A percentile compares a stretch with the other conserved stretches of the same genome.
These are phyloP conservation scores for Pterocarpus santalinus DNA, from an alignment of 306 rosid genomes.

Conservation along the genomic window DNA sequence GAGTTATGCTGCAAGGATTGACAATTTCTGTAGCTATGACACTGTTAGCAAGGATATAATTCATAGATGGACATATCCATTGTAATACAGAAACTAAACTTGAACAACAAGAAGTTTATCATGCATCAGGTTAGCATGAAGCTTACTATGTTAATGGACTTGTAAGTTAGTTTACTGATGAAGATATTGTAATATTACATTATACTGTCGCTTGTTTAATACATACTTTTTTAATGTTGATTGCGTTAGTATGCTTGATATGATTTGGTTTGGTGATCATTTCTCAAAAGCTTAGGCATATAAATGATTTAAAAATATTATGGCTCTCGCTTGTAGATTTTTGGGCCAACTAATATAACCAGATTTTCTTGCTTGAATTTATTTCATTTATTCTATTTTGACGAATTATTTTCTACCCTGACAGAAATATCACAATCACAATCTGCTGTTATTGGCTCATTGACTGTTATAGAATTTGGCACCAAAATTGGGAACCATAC, in stretches of 20 bases:
- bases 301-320: no score
- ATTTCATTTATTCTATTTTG: slow-evolving; percentile 35
- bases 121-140: slow-evolving; percentile 77
- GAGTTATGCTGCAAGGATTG: slow-evolving; percentile 94
- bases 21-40: slow-evolving; percentile 95
- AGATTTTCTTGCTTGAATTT: neutral
- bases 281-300: no score
- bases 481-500: slow-evolving; percentile 79
- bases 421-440: slow-evolving; percentile 84
- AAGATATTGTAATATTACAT: neutral
- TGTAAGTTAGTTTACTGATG: slow-evolving; percentile 3
- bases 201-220: neutral
- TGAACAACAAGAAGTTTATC: slow-evolving; percentile 90
- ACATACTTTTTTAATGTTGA: no score
- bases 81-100: slow-evolving; percentile 69
- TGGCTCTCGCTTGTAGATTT: neutral
- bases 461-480: slow-evolving; percentile 85
- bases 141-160: no score
- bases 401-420: slow-evolving; percentile 42
- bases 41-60: slow-evolving; percentile 95
- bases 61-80: slow-evolving; percentile 97
- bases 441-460: slow-evolving; percentile 85
- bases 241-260: no score
- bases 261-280: no score
- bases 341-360: slow-evolving; percentile 5